Evolutionary conservation across 805 yeast genomes (phyloP), one percentile per base, ranked within the genome.

Genomic region (Hanseniaspora guilliermondii): DNA sequence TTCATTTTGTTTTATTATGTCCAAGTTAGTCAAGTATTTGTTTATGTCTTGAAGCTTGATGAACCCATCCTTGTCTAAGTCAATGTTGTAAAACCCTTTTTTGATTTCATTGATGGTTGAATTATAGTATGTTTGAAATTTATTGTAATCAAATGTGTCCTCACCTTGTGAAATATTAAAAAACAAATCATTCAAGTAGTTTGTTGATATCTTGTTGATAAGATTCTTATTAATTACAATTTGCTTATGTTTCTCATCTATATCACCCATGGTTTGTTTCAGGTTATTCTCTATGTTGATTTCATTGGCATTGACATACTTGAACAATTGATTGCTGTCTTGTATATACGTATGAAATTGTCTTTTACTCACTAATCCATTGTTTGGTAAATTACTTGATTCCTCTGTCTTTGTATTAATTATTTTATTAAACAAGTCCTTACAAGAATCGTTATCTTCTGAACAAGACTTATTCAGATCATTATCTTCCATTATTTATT

Each of bases 71-170:
- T 79, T 70, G 61, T 87, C 87, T 40, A 70, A 68, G 65, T 87
- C 95, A 38, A 87, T 75, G 55, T 71, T 76, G 50, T 72, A 70
- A 65, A 87, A 87, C 0, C 95, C 93, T 42, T 68, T 70, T 36
- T 74, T 73, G 55, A 87, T 83, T 63, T 85, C 91, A 16, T 71
- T 68, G 62, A 87, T 95, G 1, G 95, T 87, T 16, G 73, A 72
- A 9, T 71, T 64, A 27, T 85, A 74, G 67, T 85, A 87, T 30
- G 70, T 68, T 60, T 80, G 76, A 65, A 87, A 87, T 62, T 83
- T 87, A 19, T 73, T 74, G 81, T 85, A 24, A 84, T 75, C 9
- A 72, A 67, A 52, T 27, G 73, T 68, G 58, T 82, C 87, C 14
- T 75, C 67, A 56, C 80, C 76, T 36, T 73, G 64, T 63, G 81